Evolutionary conservation across 371 early-diverging fungal species (phyloP).

Genomic region (Zopfochytrium polystomum): DNA sequence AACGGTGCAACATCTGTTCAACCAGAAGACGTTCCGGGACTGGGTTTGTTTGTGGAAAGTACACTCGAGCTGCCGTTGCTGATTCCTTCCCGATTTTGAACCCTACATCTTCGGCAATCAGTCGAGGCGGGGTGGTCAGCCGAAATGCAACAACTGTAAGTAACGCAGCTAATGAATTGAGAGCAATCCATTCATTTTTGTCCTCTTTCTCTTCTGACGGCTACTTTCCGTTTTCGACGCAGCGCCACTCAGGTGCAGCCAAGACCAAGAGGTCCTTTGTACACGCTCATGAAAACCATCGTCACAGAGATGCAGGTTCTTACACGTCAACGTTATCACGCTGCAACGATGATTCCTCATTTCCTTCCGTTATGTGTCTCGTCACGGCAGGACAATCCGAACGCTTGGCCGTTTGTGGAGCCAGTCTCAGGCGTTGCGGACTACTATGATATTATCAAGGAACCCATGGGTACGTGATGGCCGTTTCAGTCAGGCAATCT

Average conservation of each 20-base stretch:
- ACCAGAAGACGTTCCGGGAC: slow-evolving; percentile 45
- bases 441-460: slow-evolving; percentile 94
- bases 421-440: slow-evolving; percentile 96
- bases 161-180: too few species aligned
- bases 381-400: background rate
- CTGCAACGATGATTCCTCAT: too few species aligned
- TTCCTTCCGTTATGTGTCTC: background rate
- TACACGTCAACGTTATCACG: slow-evolving; percentile 2
- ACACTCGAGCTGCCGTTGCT: slow-evolving; percentile 21
- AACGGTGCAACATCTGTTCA: slow-evolving; percentile 41
- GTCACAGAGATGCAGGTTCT: slow-evolving; percentile 38
- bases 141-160: background rate
- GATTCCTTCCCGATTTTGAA: background rate
- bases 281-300: slow-evolving; percentile 41
- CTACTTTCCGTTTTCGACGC: background rate
- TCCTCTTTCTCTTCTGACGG: slow-evolving; percentile 29
- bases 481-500: background rate
- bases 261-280: slow-evolving; percentile 35
- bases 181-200: too few species aligned
- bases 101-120: background rate
- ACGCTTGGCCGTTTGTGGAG: slow-evolving; percentile 92
- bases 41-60: slow-evolving; percentile 54
- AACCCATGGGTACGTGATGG: slow-evolving; percentile 89
- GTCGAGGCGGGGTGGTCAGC: background rate
- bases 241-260: slow-evolving; percentile 10